Conservation (phyloP, 2,329 filamentous ascomycete species). For the Calycina marina region DNA sequence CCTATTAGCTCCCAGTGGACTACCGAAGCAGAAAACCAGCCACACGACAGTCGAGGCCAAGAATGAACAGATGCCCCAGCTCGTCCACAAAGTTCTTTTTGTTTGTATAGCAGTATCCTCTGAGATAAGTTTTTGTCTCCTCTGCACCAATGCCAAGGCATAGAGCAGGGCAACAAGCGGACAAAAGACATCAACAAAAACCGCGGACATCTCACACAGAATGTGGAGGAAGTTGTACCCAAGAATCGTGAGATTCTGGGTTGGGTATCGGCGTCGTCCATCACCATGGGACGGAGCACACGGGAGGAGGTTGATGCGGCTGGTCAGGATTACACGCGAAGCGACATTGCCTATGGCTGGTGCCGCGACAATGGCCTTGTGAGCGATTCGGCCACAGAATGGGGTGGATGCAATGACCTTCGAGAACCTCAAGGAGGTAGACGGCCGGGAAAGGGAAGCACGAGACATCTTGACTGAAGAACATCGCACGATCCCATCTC, state of each 20-base stretch:
- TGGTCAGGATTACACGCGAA: constrained; percentile 40
- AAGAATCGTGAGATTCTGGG: too few species aligned
- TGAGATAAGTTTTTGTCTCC: constrained; percentile 92
- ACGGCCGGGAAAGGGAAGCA: constrained; percentile 27
- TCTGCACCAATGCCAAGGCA: constrained; percentile 34
- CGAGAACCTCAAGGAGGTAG: constrained; percentile 11
- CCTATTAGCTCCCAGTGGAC: constrained; percentile 5
- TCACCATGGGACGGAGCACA: constrained; percentile 18
- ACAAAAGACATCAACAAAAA: constrained; percentile 97
- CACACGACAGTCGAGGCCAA: constrained; percentile 7
- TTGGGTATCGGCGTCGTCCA: constrained; percentile 23
- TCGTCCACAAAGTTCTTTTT: constrained; percentile 43
- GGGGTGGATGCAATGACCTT: constrained; percentile 31
- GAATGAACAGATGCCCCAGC: constrained; percentile 12
- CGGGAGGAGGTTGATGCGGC: constrained; percentile 52
- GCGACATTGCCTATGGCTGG: constrained; percentile 31
- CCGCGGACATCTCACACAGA: constrained; percentile 48
- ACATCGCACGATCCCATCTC: constrained; percentile 19
- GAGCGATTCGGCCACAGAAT: constrained; percentile 22
- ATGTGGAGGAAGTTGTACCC: constrained; percentile 17
- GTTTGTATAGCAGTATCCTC: constrained; percentile 73
- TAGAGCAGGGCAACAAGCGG: constrained; percentile 56
- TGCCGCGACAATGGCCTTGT: constrained; percentile 37
- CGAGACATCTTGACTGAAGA: constrained; percentile 29
- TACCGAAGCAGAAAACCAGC: constrained; percentile 12